Evolutionary conservation across 139 green algal genomes (phyloP).

Genomic region (Ostreobium quekettii): DNA sequence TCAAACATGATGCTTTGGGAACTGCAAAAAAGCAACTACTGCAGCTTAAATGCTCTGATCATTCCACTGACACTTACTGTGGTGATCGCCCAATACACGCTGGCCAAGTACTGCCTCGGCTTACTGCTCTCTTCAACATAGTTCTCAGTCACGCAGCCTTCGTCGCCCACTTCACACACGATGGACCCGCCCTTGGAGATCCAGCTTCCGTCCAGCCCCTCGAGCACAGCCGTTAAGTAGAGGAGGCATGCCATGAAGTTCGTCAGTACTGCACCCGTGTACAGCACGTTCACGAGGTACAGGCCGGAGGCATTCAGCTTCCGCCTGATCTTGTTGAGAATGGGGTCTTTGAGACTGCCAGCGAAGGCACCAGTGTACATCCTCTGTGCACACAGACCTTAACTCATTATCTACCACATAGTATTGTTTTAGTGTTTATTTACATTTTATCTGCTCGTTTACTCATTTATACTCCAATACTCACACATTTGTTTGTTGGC

Average conservation of each 20-base stretch:
- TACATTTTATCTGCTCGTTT: too few relatives aligned
- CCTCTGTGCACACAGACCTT: not conserved
- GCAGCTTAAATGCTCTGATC: too few relatives aligned
- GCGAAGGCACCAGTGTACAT: constrained; percentile 7
- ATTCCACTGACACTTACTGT: too few relatives aligned
- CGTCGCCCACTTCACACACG: not conserved
- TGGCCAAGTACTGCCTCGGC: constrained; percentile 22
- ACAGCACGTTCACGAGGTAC: constrained; percentile 28
- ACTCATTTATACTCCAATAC: too few relatives aligned
- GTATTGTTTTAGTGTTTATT: too few relatives aligned
- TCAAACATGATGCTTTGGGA: too few relatives aligned
- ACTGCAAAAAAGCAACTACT: too few relatives aligned
- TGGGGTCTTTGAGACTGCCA: not conserved
- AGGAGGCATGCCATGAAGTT: constrained; percentile 44
- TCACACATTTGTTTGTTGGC: too few relatives aligned
- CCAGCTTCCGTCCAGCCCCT: constrained; percentile 10
- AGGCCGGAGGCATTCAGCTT: not conserved
- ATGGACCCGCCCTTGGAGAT: not conserved
- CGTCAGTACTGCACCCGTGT: constrained; percentile 27
- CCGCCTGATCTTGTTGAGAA: not conserved
- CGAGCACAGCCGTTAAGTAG: constrained; percentile 15
- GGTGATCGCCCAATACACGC: constrained; percentile 35
- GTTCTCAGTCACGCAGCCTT: not conserved
- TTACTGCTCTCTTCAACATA: not conserved
- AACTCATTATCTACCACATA: too few relatives aligned